Evolutionary conservation across 306 rosid species (phyloP).

Genomic region (Elaeagnus macrophylla): DNA sequence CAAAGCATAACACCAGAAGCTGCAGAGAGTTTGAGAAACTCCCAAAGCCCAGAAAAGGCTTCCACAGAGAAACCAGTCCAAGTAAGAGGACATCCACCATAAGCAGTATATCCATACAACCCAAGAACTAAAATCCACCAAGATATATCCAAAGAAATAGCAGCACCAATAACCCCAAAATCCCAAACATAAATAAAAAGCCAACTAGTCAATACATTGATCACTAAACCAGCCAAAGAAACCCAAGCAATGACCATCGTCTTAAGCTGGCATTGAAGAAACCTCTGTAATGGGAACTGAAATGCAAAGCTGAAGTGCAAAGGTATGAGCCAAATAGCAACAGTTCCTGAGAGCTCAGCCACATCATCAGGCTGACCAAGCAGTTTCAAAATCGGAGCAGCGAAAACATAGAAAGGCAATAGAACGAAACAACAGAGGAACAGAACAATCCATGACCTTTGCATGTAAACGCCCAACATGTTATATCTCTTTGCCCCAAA

Average conservation of each 20-base stretch:
- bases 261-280: slow-evolving; percentile 9
- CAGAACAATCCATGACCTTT: no score
- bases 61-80: slow-evolving; percentile 75
- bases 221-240: neutral
- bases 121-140: slow-evolving; percentile 43
- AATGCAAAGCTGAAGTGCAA: slow-evolving; percentile 2
- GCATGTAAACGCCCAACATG: slow-evolving; percentile 2
- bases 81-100: slow-evolving; percentile 62
- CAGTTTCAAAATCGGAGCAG: slow-evolving; percentile 13
- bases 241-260: neutral
- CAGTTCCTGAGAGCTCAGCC: slow-evolving; percentile 12
- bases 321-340: slow-evolving; percentile 1
- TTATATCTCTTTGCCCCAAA: slow-evolving; percentile 29
- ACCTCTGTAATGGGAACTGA: slow-evolving; percentile 6
- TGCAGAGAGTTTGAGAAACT: slow-evolving; percentile 57
- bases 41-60: slow-evolving; percentile 77
- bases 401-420: neutral
- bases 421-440: no score
- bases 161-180: neutral
- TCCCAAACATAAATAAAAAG: slow-evolving; percentile 1
- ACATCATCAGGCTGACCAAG: slow-evolving; percentile 11
- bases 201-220: neutral
- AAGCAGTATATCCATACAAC: slow-evolving; percentile 30
- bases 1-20: slow-evolving; percentile 81
- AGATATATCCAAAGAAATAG: neutral